Evolutionary conservation across 345 rosid species (phyloP).

Genomic region (Mercurialis annua): DNA sequence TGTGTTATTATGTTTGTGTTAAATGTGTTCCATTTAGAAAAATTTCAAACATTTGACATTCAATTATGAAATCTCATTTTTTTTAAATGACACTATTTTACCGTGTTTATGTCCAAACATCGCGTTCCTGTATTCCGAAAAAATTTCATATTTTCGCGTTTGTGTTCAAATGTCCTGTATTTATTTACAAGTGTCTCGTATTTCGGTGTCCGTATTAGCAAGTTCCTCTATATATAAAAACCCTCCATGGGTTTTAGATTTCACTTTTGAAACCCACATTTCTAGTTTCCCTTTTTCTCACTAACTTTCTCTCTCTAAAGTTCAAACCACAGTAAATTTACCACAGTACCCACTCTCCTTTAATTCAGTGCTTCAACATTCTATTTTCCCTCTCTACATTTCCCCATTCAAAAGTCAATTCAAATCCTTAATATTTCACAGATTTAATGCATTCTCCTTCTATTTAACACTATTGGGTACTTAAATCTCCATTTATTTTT

Average conservation of each 20-base stretch:
- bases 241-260: constrained; percentile 15
- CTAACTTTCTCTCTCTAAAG: constrained; percentile 1
- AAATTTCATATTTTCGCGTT: no score
- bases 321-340: constrained; percentile 10
- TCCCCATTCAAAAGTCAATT: constrained; percentile 20
- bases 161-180: no score
- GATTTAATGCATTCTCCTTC: constrained; percentile 14
- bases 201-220: no score
- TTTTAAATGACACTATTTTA: no score
- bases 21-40: no score
- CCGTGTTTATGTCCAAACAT: no score
- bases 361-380: constrained; percentile 20
- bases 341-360: neutral
- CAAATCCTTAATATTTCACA: neutral
- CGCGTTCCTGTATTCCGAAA: no score
- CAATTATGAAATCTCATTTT: no score
- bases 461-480: constrained; percentile 4
- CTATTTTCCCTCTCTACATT: constrained; percentile 8
- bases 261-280: constrained; percentile 26
- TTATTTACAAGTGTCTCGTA: no score
- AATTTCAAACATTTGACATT: no score
- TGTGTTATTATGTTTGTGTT: no score
- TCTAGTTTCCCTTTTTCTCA: neutral
- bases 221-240: constrained; percentile 6
- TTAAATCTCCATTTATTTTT: neutral